phyloP scores from a whole-genome alignment of 345 rosid species.

The Dimocarpus longan region DNA sequence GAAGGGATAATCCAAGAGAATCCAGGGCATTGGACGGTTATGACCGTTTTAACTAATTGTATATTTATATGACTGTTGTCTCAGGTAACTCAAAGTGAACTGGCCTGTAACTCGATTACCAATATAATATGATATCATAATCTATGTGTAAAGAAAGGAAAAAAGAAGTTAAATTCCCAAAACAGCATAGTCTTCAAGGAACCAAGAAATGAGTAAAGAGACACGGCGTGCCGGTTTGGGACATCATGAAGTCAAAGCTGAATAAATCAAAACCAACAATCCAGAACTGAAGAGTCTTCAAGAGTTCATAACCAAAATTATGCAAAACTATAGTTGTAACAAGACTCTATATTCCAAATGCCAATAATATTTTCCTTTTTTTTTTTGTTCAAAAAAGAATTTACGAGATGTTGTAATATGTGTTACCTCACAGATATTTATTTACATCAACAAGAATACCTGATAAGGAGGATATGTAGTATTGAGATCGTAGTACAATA shows the following conservation, averaged over 20 bases:
- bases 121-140: background rate
- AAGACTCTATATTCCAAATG: background rate
- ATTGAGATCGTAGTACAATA: background rate
- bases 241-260: background rate
- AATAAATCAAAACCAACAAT: background rate
- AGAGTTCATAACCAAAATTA: background rate
- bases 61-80: background rate
- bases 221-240: background rate
- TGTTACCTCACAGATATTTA: background rate
- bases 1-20: too few species aligned
- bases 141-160: background rate
- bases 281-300: background rate
- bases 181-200: slow-evolving; percentile 6
- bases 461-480: background rate
- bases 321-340: background rate
- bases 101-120: background rate
- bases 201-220: background rate
- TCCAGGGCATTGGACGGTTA: background rate
- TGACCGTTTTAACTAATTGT: background rate
- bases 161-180: background rate
- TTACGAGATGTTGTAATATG: background rate
- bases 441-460: background rate
- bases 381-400: slow-evolving; percentile 8
- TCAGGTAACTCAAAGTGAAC: background rate
- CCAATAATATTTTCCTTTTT: background rate